A percentile compares a stretch with the other conserved stretches of the same genome.
Conservation (phyloP, 2,329 filamentous ascomycete genomes). For the Colletotrichum tabaci region DNA sequence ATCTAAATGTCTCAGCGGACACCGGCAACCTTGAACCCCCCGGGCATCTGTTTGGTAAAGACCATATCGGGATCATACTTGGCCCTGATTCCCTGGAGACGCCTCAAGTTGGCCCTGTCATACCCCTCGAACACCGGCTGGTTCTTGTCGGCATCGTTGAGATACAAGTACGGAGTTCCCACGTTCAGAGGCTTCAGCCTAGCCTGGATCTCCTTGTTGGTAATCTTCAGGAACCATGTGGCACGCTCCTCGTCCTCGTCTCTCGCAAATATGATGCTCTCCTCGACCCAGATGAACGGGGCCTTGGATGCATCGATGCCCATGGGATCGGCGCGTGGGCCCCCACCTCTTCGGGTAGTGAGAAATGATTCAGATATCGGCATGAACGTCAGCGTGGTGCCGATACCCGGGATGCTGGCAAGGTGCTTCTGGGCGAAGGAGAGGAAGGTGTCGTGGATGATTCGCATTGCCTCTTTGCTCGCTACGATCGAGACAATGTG, state of each 20-base stretch:
- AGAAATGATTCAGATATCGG: slow-evolving; percentile 10
- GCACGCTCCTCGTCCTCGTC: neutral
- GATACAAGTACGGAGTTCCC: slow-evolving; percentile 2
- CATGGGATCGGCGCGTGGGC: slow-evolving; percentile 8
- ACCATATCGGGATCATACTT: slow-evolving; percentile 17
- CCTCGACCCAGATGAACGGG: slow-evolving; percentile 15
- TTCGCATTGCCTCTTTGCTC: slow-evolving; percentile 11
- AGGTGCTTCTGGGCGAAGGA: neutral
- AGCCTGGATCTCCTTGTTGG: neutral
- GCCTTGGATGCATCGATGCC: slow-evolving; percentile 12
- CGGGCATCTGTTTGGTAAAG: slow-evolving; percentile 15
- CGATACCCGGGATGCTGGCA: neutral
- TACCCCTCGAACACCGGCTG: slow-evolving; percentile 30
- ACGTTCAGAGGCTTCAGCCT: neutral
- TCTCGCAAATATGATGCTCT: neutral
- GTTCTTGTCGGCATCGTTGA: slow-evolving; percentile 17
- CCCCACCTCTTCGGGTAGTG: neutral
- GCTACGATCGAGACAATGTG: slow-evolving; percentile 2
- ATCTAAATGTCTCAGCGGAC: neutral
- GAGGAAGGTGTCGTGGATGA: slow-evolving; percentile 21
- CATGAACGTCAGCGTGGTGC: slow-evolving; percentile 11
- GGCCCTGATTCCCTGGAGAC: slow-evolving; percentile 7
- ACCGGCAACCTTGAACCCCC: slow-evolving; percentile 17
- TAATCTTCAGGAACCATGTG: neutral
- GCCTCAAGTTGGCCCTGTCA: slow-evolving; percentile 1